Evolutionary conservation across 495 filamentous ascomycete species (phyloP).

Genomic region (Aspergillus coremiiformis): DNA sequence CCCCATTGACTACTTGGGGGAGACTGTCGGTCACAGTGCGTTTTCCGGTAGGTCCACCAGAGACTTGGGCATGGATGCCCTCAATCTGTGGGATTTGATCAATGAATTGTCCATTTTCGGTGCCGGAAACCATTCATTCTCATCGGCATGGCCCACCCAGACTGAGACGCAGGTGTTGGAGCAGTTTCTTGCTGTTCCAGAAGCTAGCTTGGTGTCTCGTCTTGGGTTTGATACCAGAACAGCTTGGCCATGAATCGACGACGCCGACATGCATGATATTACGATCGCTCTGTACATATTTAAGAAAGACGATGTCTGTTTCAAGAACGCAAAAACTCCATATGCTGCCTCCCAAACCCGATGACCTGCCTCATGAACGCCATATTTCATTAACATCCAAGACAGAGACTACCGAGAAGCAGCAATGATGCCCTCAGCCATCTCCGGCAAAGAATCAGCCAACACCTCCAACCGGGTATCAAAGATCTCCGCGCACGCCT

Average conservation of each 20-base stretch:
- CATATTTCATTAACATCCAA: background rate
- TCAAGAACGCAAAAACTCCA: too few relatives aligned
- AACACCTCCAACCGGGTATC: slow-evolving; percentile 23
- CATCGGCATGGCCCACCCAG: slow-evolving; percentile 17
- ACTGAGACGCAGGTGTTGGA: slow-evolving; percentile 20
- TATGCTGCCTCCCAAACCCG: too few relatives aligned
- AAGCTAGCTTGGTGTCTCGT: background rate
- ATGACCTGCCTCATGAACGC: too few relatives aligned
- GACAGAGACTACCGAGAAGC: slow-evolving; percentile 8
- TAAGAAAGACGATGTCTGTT: too few relatives aligned
- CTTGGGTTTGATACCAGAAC: background rate
- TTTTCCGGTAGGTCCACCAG: background rate
- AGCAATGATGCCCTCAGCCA: slow-evolving; percentile 26
- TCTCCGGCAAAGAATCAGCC: slow-evolving; percentile 19
- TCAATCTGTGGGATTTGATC: slow-evolving; percentile 9
- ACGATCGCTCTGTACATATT: too few relatives aligned
- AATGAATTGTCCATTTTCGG: slow-evolving; percentile 16
- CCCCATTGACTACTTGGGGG: background rate
- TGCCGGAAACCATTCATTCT: slow-evolving; percentile 8
- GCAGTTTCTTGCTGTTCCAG: slow-evolving; percentile 12
- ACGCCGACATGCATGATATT: too few relatives aligned
- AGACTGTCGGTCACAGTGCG: background rate
- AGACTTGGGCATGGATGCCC: background rate
- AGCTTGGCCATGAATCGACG: background rate
- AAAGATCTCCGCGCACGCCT: slow-evolving; percentile 24